Conservation (phyloP, 805 yeast species). For the Candida peoriensis region DNA sequence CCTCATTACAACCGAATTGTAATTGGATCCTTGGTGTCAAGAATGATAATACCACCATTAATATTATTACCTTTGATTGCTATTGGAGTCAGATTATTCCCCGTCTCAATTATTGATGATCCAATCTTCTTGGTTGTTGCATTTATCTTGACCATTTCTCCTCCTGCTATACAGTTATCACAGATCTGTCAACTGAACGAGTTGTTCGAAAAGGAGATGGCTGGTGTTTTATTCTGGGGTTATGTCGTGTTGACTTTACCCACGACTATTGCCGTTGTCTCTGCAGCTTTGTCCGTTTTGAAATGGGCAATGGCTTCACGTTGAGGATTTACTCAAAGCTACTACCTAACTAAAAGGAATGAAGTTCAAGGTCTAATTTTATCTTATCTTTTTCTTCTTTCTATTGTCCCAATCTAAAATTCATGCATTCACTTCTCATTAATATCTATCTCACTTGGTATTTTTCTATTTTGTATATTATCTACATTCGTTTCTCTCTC, state of each 20-base stretch:
- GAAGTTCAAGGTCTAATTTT: too few relatives aligned
- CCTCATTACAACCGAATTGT: slow-evolving; percentile 58
- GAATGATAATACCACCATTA: slow-evolving; percentile 75
- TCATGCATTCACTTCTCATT: too few relatives aligned
- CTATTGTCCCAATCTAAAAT: too few relatives aligned
- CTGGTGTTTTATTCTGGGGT: slow-evolving; percentile 79
- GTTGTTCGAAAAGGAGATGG: slow-evolving; percentile 76
- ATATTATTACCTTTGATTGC: slow-evolving; percentile 65
- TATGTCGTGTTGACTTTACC: slow-evolving; percentile 73
- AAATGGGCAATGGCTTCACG: slow-evolving; percentile 32
- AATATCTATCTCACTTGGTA: too few relatives aligned
- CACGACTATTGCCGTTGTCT: slow-evolving; percentile 67
- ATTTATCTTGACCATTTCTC: slow-evolving; percentile 68
- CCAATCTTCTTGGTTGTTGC: slow-evolving; percentile 77
- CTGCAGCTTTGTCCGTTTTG: slow-evolving; percentile 48
- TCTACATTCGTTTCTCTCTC: too few relatives aligned
- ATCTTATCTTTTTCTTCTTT: too few relatives aligned
- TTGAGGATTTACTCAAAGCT: too few relatives aligned
- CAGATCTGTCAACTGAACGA: slow-evolving; percentile 77
- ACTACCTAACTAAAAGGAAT: too few relatives aligned
- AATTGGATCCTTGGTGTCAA: slow-evolving; percentile 62
- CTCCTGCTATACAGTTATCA: slow-evolving; percentile 80
- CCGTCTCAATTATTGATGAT: slow-evolving; percentile 68
- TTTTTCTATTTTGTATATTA: too few relatives aligned
- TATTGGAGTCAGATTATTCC: slow-evolving; percentile 54